These are phyloP conservation scores for Cystobasidium pallidum DNA, from an alignment of 1,284 basidiomycete genomes.

Conservation along the genomic window DNA sequence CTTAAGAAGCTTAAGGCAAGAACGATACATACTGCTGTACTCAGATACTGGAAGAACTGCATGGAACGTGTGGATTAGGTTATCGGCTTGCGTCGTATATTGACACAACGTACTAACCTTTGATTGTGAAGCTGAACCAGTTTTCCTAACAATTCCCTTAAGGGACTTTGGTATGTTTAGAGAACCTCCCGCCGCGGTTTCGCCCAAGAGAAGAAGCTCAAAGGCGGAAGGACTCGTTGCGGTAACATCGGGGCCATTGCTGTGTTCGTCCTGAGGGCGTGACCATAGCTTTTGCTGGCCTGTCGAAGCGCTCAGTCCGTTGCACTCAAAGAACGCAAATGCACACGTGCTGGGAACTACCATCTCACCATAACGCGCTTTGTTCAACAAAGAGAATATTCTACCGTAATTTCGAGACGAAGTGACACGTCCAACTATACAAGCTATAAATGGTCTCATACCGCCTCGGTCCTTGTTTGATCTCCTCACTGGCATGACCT, in stretches of 20 bases:
- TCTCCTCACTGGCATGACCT: not conserved
- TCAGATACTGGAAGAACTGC: not conserved
- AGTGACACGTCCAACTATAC: not conserved
- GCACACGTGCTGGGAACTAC: too few species aligned
- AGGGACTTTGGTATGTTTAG: not conserved
- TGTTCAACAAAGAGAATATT: not conserved
- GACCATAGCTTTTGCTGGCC: not conserved
- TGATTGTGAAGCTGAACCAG: not conserved
- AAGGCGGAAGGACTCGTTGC: not conserved
- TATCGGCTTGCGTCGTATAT: too few species aligned
- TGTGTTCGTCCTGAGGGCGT: not conserved
- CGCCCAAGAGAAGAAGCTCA: not conserved
- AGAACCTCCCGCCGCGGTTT: not conserved
- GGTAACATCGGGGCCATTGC: too few species aligned
- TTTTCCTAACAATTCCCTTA: not conserved
- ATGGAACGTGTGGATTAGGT: too few species aligned
- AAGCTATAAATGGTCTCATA: not conserved
- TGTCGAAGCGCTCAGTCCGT: not conserved
- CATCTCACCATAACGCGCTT: not conserved
- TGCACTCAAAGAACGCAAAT: too few species aligned
- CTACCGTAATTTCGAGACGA: not conserved
- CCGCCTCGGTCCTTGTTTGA: not conserved
- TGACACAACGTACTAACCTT: too few species aligned
- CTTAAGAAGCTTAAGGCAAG: not conserved
- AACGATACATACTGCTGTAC: not conserved